Base-by-base conservation (phyloP, 495 filamentous ascomycete genomes). In the Penicillium odoratum region DNA sequence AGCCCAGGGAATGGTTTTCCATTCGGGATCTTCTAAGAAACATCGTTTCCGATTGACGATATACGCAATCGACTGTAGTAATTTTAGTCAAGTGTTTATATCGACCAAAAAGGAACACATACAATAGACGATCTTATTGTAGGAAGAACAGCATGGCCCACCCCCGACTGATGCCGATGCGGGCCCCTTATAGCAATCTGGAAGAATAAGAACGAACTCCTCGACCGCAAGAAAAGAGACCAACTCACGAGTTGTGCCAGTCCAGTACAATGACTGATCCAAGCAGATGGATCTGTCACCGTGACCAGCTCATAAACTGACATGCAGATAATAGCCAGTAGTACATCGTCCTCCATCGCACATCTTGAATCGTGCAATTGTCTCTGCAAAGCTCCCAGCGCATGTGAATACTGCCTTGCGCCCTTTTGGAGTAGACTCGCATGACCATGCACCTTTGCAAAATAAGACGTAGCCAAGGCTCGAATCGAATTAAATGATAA, bases 1-100 rank as follows among this genome's bases (percentile, higher is more conserved):
- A 1, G 29, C 60, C 60, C 60, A 63, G 0, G 60, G 60, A 3
- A 63, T 56, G 9, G 54, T 63, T 55, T 63, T 66, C 63, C 63
- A 66, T 16, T 57, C 54, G 5, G 43, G 48, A 9, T 50, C 36
- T 53, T 63, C 63, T 5, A 66, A 52, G 25, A 66, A 66, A 26
- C 57, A 63, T 26, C 47, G 60, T 51, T 66, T 66, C 7, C 63
- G 57, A 9, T 66, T 53, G 10, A 63, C 42, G n/a, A 66, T 43
- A 25, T 55, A 60, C 25, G 60, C 60, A 4, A 61, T 36, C 3
- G 48, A 13, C 55, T 56, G 18, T 21, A 1, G 36, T 9, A 9
- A 25, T 4, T 3, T 42, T 21, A 21, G 31, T 29, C 16, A 7
- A 25, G 0, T 51, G n/a, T 26, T 8, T 21, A 21, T 1, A 21